These are phyloP conservation scores for Rutstroemia sp. DNA, from an alignment of 2,329 filamentous ascomycete genomes.

Conservation along the genomic window DNA sequence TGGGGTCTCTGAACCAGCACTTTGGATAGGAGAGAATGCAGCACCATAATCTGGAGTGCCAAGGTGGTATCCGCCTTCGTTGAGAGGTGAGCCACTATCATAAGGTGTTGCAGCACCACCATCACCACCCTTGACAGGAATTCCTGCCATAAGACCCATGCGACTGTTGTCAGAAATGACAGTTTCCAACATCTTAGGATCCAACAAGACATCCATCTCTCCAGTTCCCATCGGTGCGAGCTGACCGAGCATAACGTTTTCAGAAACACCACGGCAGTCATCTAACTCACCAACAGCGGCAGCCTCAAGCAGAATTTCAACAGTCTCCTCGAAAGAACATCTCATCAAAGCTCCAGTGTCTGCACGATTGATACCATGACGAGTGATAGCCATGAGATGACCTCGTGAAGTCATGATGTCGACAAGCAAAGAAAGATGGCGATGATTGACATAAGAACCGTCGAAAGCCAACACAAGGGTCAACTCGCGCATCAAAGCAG, in stretches of 20 bases:
- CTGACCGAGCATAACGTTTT: constrained; percentile 98
- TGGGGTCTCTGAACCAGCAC: constrained; percentile 63
- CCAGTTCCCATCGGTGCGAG: constrained; percentile 95
- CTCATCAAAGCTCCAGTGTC: constrained; percentile 98
- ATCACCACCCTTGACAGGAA: constrained; percentile 67
- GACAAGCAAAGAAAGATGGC: constrained; percentile 87
- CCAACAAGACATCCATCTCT: constrained; percentile 87
- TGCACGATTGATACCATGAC: constrained; percentile 96
- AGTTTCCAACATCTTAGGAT: constrained; percentile 91
- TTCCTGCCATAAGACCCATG: constrained; percentile 72
- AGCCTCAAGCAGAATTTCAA: constrained; percentile 94
- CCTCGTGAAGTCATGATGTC: constrained; percentile 98
- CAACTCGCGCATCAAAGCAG: constrained; percentile 80
- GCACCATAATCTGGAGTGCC: constrained; percentile 51
- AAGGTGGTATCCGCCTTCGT: constrained; percentile 59
- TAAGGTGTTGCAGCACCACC: constrained; percentile 92
- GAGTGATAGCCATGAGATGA: constrained; percentile 89
- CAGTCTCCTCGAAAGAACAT: constrained; percentile 98
- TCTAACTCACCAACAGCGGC: constrained; percentile 92
- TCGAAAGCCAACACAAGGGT: constrained; percentile 93
- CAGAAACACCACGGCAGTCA: constrained; percentile 95
- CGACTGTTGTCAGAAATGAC: constrained; percentile 88
- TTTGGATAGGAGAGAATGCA: constrained; percentile 72
- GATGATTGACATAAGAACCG: constrained; percentile 98
- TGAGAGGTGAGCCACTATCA: constrained; percentile 76